Percentiles rank a stretch among this genome's conserved stretches.
These are phyloP conservation scores for Meyerozyma sp. DNA, from an alignment of 1,139 yeast species.

Conservation along the genomic window DNA sequence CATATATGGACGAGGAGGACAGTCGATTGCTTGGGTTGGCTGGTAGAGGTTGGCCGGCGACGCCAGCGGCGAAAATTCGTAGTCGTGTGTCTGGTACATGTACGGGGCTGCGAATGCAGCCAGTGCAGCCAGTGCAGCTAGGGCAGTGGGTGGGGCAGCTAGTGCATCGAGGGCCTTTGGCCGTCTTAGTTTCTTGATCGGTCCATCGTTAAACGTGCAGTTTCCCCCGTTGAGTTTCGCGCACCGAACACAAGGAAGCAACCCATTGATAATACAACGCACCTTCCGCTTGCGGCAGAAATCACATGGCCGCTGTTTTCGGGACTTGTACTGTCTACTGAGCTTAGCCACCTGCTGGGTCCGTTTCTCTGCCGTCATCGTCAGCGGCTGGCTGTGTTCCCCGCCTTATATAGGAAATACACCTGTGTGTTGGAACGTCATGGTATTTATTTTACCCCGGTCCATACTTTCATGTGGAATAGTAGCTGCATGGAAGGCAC, in stretches of 20 bases:
- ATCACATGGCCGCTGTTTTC: constrained; percentile 23
- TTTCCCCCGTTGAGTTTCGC: constrained; percentile 16
- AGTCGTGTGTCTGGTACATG: not conserved
- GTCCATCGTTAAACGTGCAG: constrained; percentile 21
- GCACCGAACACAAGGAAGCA: constrained; percentile 19
- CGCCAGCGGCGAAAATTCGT: not conserved
- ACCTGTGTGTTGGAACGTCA: not conserved
- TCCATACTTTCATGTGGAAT: not conserved
- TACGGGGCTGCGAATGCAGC: not conserved
- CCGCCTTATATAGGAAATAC: too few relatives aligned
- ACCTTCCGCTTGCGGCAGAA: constrained; percentile 23
- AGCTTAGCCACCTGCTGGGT: not conserved
- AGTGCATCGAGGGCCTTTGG: not conserved
- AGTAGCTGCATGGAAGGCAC: not conserved
- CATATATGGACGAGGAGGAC: not conserved
- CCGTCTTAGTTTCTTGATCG: constrained; percentile 12
- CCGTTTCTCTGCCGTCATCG: not conserved
- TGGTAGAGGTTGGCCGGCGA: not conserved
- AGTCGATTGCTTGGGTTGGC: not conserved
- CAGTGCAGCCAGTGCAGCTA: not conserved
- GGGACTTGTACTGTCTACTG: constrained; percentile 14
- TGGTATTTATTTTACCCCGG: not conserved
- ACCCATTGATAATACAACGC: constrained; percentile 20
- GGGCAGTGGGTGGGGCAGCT: not conserved
- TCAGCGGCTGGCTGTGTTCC: not conserved